Evolutionary conservation across 306 rosid genomes (phyloP), one percentile per base, ranked within the genome.

Genomic region (Fragaria iinumae): DNA sequence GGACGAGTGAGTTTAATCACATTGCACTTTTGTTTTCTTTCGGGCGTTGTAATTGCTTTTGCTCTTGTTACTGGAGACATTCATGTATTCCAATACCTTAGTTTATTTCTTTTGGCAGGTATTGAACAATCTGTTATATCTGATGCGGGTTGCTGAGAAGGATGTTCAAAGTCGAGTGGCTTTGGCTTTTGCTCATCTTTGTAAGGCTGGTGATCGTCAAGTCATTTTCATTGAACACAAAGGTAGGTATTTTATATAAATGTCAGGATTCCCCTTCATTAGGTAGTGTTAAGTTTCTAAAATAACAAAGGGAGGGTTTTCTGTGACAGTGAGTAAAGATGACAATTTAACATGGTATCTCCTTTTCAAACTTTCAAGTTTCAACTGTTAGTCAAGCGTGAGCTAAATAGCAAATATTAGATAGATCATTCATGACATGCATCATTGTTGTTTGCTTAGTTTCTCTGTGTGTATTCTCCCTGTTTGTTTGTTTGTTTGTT

Each of bases 121-220:
- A 53, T 69, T 90, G 84, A 90, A 71, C 64, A 86, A 92, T 87
- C 81, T 90, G 72, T 74, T 92, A 77, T 92, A 92, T 82, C 86
- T 90, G 49, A 84, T 90, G 93, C 89, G 89, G 72, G 90, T 79
- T 79, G 83, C 86, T 4, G 93, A 92, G 9, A 87, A 76, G 74
- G 63, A 80, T 56, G 76, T 86, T 76, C 89, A 88, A 87, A 88
- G 83, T 81, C 79, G 88, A 81, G 83, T 88, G 84, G 93, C 96
- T 69, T 82, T 90, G 79, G 87, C 91, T 77, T 95, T 92, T 83
- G 96, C 96, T 2, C 92, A 90, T 92, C 93, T 88, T 79, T 90
- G 97, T 77, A 76, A 86, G 57, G 83, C 86, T 34, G 88, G 78
- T 56, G 88, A 90, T 75, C 86, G 79, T 69, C 88, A 85, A 85